phyloP scores from a whole-genome alignment of 176 grass and related monocot species.

The Avena eriantha region DNA sequence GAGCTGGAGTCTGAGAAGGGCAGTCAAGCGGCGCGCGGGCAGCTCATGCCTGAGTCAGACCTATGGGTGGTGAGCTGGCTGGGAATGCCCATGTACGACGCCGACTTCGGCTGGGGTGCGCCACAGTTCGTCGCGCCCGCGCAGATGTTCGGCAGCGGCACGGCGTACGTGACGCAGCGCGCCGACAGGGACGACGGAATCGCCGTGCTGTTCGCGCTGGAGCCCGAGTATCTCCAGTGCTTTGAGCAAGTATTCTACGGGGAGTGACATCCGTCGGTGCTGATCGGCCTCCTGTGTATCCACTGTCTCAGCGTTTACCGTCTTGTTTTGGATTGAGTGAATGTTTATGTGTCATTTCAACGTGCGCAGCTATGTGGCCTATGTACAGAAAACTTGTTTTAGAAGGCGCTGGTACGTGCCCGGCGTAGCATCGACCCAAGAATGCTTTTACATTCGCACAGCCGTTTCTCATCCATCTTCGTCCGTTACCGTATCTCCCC shows the following conservation, averaged over 20 bases:
- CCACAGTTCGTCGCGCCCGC: constrained; percentile 58
- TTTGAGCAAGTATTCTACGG: constrained; percentile 54
- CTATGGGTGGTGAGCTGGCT: constrained; percentile 71
- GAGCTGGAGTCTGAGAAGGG: constrained; percentile 59
- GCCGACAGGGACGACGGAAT: constrained; percentile 26
- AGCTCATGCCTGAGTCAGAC: constrained; percentile 61
- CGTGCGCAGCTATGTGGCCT: no score
- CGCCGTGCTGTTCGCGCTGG: constrained; percentile 32
- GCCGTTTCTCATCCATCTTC: no score
- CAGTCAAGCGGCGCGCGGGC: constrained; percentile 56
- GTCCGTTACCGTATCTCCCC: no score
- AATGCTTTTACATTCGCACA: no score
- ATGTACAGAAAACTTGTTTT: no score
- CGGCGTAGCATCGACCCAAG: no score
- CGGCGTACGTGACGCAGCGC: constrained; percentile 57
- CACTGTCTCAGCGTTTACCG: background rate
- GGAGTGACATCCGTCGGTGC: background rate
- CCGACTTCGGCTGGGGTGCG: constrained; percentile 72
- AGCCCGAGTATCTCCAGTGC: constrained; percentile 44
- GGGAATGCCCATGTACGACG: constrained; percentile 72
- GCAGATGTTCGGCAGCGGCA: constrained; percentile 71
- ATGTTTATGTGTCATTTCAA: background rate
- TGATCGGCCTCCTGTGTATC: background rate
- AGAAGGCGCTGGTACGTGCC: no score
- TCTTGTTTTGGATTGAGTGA: background rate